Evolutionary conservation across 257 asterid genomes (phyloP), one percentile per base, ranked within the genome.

Genomic region (Lavandula angustifolia): DNA sequence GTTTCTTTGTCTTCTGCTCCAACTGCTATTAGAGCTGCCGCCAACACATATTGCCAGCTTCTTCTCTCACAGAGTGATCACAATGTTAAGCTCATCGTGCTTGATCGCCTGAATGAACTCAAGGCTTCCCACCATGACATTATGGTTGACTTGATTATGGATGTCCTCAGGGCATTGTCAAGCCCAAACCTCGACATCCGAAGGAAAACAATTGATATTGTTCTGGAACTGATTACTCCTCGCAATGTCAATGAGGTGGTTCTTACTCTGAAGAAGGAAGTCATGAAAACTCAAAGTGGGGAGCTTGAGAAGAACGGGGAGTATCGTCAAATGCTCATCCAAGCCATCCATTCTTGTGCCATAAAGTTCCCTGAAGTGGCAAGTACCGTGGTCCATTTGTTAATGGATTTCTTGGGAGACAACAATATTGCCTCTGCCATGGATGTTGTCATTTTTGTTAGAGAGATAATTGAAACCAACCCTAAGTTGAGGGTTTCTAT

Each of bases 351-450:
- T 86, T 84, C 89, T 9, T 91, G 98, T 77, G 98, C 98, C 3
- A 82, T 91, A 61, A 91, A 88, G 76, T 91, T 91, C 82, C 96
- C 98, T 17, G 98, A 88, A 72, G 98, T 91, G 16, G 98, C 98
- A 62, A 91, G 94, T 79, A 91, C 98, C 3, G 98, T 91, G 65
- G 98, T 91, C 52, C 98, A 91, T 70, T 71, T 91, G 62, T 78
- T 91, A 84, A 91, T 91, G 98, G 98, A 91, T 80, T 91, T 91
- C 88, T 76, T 91, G 85, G 98, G 98, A 62, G 98, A 91, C 78
- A 91, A 74, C 87, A 91, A 88, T 65, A 85, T 88, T 7, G 95
- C 95, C 55, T 91, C 98, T 47, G 96, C 98, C 0, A 73, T 91
- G 87, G 96, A 91, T 58, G 98, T 91, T 60, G 88, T 71, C 61